Evolutionary conservation across 1,284 basidiomycete species (phyloP), one percentile per base, ranked within the genome.

Genomic region (Apiotrichum domesticum): DNA sequence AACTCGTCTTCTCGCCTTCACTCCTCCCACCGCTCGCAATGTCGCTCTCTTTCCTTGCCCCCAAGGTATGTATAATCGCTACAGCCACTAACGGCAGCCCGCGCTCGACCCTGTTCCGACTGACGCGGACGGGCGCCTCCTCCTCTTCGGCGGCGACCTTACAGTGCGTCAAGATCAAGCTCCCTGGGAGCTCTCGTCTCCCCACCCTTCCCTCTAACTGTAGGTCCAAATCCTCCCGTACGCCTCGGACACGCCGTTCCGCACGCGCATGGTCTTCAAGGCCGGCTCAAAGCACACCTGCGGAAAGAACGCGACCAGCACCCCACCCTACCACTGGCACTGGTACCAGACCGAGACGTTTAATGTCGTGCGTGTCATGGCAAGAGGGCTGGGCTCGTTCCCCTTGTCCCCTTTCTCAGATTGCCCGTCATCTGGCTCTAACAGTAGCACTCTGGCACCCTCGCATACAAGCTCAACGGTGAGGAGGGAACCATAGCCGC

Each of bases 401-500:
- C 7, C 37, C 7, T 39, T 13, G 13, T 39, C 37, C 13, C 37
- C 8, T 13, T 39, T 39, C 37, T 13, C 37, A 21, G 21, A 21
- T 21, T 21, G 21, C 21, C 21, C 21, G 21, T 21, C 21, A 21
- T 21, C 21, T 21, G 21, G 21, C 13, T 10, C n/a, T 44, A 21
- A 21, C 46, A 50, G 34, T 13, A 59, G 54, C 58, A 63, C 48
- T 40, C 61, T 9, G 73, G 72, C n/a, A 65, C 59, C 9, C 59
- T 75, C 29, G 61, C 63, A 53, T 75, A 74, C 56, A 54, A 60
- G n/a, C 67, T 75, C 51, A 66, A 73, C 43, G 73, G 73, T 35
- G 67, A 68, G 41, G 51, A 63, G 45, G 72, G 72, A 29, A 66
- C 58, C 3, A 52, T 73, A 6, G 51, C 67, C 29, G 62, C 65